Evolutionary conservation across 1,139 yeast species (phyloP).

Genomic region (Sugiyamaella neomexicana): DNA sequence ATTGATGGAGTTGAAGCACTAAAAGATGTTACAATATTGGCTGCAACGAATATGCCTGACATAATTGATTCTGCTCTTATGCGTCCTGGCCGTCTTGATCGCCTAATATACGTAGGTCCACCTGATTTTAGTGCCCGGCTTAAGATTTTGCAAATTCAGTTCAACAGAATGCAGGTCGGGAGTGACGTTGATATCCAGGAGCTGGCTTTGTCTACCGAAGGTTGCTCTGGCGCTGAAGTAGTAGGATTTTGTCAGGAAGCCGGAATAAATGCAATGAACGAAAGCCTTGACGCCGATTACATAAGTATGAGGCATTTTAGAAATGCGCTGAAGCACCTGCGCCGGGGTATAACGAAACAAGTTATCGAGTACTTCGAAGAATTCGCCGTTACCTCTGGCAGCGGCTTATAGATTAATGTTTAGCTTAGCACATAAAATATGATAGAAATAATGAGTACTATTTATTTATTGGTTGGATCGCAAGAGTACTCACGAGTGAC

Average conservation of each 20-base stretch:
- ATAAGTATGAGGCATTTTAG: constrained; percentile 70
- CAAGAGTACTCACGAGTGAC: too few relatives aligned
- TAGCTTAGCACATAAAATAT: too few relatives aligned
- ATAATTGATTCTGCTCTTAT: constrained; percentile 87
- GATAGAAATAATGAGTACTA: too few relatives aligned
- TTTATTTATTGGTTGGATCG: too few relatives aligned
- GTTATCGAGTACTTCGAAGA: constrained; percentile 74
- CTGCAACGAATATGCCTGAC: constrained; percentile 94
- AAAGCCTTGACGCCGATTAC: constrained; percentile 52
- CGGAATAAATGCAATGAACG: constrained; percentile 89
- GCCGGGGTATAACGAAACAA: constrained; percentile 77
- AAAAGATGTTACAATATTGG: constrained; percentile 88
- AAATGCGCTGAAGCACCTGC: constrained; percentile 63
- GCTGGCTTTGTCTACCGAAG: constrained; percentile 68
- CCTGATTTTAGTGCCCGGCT: constrained; percentile 79
- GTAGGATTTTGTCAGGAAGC: constrained; percentile 92
- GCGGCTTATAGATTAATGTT: background rate
- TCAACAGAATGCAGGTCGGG: constrained; percentile 52
- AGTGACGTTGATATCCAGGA: constrained; percentile 49
- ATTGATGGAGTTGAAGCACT: constrained; percentile 95
- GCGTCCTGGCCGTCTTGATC: constrained; percentile 91
- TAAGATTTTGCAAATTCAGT: constrained; percentile 70
- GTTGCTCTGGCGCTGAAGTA: constrained; percentile 96
- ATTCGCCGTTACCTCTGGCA: constrained; percentile 40
- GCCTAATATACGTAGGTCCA: constrained; percentile 89